Conservation (phyloP, 441 rosid genomes). For the Populus trichocarpa region DNA sequence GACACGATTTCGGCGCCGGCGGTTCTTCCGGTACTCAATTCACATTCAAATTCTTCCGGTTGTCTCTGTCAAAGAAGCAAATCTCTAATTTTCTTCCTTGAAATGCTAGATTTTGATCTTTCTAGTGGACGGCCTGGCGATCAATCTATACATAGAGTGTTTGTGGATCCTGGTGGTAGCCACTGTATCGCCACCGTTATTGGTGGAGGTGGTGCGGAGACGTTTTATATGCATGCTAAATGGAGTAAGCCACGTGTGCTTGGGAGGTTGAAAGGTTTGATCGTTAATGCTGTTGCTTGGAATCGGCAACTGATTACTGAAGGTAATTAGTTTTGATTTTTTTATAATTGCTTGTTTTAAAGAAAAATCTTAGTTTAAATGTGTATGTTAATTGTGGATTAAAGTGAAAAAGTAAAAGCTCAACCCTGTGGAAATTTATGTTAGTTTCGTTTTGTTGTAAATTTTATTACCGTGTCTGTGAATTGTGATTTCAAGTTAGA, state of each 20-base stretch:
- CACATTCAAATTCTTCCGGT: not conserved
- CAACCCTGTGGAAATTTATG: not conserved
- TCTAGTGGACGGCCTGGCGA: slow-evolving; percentile 85
- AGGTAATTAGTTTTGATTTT: slow-evolving; percentile 38
- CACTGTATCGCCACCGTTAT: slow-evolving; percentile 85
- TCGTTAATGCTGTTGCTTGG: slow-evolving; percentile 95
- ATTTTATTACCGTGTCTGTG: not conserved
- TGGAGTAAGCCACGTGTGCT: slow-evolving; percentile 91
- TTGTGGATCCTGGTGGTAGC: slow-evolving; percentile 98
- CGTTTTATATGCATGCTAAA: slow-evolving; percentile 88
- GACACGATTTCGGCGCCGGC: slow-evolving; percentile 91
- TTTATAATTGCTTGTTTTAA: not conserved
- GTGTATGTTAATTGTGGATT: not conserved
- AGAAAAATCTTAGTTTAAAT: not conserved
- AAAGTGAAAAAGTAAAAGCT: not conserved
- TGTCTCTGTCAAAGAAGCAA: not conserved
- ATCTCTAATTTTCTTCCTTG: too few species aligned
- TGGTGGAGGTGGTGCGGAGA: slow-evolving; percentile 87
- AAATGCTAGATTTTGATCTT: slow-evolving; percentile 71
- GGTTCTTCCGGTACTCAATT: slow-evolving; percentile 51
- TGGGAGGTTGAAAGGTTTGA: slow-evolving; percentile 73
- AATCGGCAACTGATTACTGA: slow-evolving; percentile 92
- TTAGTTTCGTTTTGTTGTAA: not conserved
- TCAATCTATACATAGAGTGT: slow-evolving; percentile 85
- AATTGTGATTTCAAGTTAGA: not conserved